phyloP scores from a whole-genome alignment of 805 yeast species.

The Maudiozyma barnettii region DNA sequence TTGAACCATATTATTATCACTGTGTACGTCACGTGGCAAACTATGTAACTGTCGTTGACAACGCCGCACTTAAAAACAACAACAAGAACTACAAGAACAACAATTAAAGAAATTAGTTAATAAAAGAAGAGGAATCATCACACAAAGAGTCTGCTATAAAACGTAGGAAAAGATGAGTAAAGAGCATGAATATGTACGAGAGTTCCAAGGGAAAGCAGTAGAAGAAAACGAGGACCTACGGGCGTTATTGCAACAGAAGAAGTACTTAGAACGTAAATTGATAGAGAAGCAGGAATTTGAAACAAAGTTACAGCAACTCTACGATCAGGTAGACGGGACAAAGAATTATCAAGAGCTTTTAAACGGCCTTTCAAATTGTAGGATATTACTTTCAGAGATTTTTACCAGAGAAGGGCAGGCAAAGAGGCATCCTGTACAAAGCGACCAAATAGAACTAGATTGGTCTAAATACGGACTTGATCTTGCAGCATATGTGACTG shows the following conservation, averaged over 20 bases:
- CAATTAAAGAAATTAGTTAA: too few relatives aligned
- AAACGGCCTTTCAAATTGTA: constrained; percentile 20
- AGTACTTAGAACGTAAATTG: constrained; percentile 15
- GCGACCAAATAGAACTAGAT: constrained; percentile 6
- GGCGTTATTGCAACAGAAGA: constrained; percentile 15
- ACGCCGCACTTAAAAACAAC: too few relatives aligned
- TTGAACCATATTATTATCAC: too few relatives aligned
- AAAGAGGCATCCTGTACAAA: constrained; percentile 3
- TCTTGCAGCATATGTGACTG: constrained; percentile 15
- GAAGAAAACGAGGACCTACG: constrained; percentile 17
- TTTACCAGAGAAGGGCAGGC: constrained; percentile 21
- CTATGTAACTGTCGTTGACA: too few relatives aligned
- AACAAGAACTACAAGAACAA: too few relatives aligned
- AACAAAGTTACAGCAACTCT: constrained; percentile 19
- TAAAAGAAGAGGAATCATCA: too few relatives aligned
- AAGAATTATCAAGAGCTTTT: constrained; percentile 26
- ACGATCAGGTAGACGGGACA: constrained; percentile 21
- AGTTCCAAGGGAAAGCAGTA: constrained; percentile 19
- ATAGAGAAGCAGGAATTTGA: constrained; percentile 14
- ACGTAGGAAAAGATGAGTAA: neutral
- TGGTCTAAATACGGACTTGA: constrained; percentile 24
- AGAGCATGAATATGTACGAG: constrained; percentile 1
- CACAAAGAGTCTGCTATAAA: too few relatives aligned
- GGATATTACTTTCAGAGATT: constrained; percentile 20
- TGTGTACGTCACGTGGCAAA: too few relatives aligned